Evolutionary conservation across 345 rosid species (phyloP).

Genomic region (Acer yangbiense): DNA sequence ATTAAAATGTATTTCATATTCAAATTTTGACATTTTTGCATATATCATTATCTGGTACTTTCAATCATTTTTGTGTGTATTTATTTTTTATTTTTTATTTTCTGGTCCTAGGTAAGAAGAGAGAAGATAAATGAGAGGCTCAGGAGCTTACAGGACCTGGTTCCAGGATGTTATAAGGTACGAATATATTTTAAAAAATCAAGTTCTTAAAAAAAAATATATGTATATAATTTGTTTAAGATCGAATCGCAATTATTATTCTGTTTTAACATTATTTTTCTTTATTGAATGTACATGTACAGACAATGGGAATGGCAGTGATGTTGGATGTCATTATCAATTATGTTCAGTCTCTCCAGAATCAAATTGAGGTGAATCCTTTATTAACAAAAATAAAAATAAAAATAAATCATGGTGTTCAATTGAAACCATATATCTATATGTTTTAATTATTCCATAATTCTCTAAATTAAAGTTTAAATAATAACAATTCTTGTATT

Average conservation of each 20-base stretch:
- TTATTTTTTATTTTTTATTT: background rate
- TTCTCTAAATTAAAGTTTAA: background rate
- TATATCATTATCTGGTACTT: background rate
- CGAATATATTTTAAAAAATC: background rate
- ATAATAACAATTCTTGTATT: background rate
- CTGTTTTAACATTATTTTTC: too few species aligned
- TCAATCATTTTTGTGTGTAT: background rate
- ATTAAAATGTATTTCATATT: background rate
- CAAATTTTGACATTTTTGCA: too few species aligned
- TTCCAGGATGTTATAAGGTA: constrained; percentile 79
- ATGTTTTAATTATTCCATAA: background rate
- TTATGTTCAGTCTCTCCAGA: constrained; percentile 64
- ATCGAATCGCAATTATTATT: background rate
- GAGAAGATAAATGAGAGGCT: constrained; percentile 69
- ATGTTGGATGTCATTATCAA: constrained; percentile 64
- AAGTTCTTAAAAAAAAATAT: too few species aligned
- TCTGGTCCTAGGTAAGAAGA: constrained; percentile 49
- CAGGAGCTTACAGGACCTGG: constrained; percentile 62
- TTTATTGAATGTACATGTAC: constrained; percentile 8
- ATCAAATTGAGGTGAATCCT: constrained; percentile 57
- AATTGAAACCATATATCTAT: background rate
- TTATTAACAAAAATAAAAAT: background rate
- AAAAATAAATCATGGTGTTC: background rate
- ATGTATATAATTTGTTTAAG: background rate
- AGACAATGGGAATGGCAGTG: constrained; percentile 84